Base-by-base conservation (phyloP, 2,329 filamentous ascomycete species). In the Seiridium unicorne region DNA sequence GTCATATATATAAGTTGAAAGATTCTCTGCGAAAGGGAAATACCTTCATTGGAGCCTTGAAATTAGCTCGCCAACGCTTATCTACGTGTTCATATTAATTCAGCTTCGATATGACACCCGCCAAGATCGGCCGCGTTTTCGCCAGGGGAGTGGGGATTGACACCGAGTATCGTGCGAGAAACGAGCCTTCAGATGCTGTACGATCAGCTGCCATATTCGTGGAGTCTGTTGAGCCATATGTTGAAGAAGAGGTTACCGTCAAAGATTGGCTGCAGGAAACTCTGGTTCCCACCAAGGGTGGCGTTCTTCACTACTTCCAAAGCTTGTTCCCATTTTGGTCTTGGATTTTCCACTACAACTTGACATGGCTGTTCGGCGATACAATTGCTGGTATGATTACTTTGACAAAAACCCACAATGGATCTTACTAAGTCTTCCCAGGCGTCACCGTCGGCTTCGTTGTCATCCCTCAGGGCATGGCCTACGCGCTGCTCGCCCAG, bases 261-360 rank as follows among this genome's bases (percentile, higher is more conserved):
- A 67, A 75, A 1, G 92, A 96, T 69, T 96, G 88, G 86, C 65
- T 97, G 10, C 71, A 74, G 3, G 84, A 88, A 3, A 42, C 38
- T 7, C 74, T 89, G 26, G 70, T 85, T 0, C 94, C 94, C 0
- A 81, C 79, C 0, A 72, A 78, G 4, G 64, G 71, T 0, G 82
- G 90, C 34, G 57, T 88, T 4, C 58, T 73, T 6, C 68, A 77
- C 2, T 98, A 97, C 70, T 60, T 87, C 61, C 76, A 80, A 64
- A 89, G 84, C 34, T 77, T 97, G 2, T 96, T 99, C 67, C 95
- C 95, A 0, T 97, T 97, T 72, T 73, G 90, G 5, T 80, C 86
- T 18, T 99, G 95, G 95, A 93, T 97, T 60, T 77, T 80, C 8
- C 84, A 88, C 66, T 98, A 98, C 79, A 98, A 98, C 72, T 7